Base-by-base conservation (phyloP, 805 yeast species). In the Soucietia sequanensis region DNA sequence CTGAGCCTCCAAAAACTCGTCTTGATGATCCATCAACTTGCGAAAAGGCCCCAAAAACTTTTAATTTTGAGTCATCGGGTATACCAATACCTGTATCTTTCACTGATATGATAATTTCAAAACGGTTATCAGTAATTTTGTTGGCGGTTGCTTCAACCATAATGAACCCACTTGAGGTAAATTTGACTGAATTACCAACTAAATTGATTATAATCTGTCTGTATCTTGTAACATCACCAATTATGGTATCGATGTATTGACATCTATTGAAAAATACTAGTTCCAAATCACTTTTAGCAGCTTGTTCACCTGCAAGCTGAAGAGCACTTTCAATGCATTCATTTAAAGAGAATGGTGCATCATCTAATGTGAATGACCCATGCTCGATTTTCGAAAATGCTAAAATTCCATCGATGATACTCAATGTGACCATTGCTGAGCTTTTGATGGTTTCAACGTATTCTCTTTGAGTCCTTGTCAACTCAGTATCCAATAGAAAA, bases 1-100 rank as follows among this genome's bases (percentile, higher is more conserved):
- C 78, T 0, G 78, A 63, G 3, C 80, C 80, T 3, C 80, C 80
- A 53, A 64, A 70, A 8, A 58, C 68, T 39, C 80, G 49, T 37
- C 74, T 56, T 1, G 78, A 65, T 7, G 77, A 70, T 3, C 76
- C 76, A 46, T 75, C 80, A n/a, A 72, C 78, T 52, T 75, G 80
- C 27, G 74, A 67, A 43, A 75, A 75, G 4, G 77, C 76, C 5
- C 74, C 68, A 47, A 75, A 75, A 4, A 75, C 69, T 50, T 69
- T 72, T 27, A 56, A 50, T n/a, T 62, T 50, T 4, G 75, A 62
- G 29, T 55, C 62, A 23, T 56, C 54, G 2, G 77, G 75, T 21
- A 76, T 75, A 1, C 80, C 80, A 31, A 75, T 75, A 6, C 80
- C 81, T 0, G 79, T 69, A 42, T 75, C 80, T 22, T 62, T 53